Percentiles rank a stretch among this genome's conserved stretches.
Conservation (phyloP, 192 early-diverging fungal genomes). For the Radiomyces spectabilis region DNA sequence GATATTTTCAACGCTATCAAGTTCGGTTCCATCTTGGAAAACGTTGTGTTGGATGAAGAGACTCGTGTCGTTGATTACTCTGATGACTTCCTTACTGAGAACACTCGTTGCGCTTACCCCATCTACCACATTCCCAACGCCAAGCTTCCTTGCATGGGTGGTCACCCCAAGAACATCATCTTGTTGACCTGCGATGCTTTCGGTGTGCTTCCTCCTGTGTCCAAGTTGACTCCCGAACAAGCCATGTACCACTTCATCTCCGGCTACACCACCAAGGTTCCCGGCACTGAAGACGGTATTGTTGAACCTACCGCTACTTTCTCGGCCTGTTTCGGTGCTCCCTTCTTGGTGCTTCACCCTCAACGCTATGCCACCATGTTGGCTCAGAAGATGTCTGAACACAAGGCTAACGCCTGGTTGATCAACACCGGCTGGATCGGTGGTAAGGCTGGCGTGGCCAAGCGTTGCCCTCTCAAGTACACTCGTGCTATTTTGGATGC, state of each 20-base stretch:
- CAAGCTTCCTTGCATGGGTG: conserved; percentile 85
- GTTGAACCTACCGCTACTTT: conserved; percentile 90
- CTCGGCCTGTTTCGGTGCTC: conserved; percentile 89
- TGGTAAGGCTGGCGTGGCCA: conserved; percentile 82
- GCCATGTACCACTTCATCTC: conserved; percentile 98
- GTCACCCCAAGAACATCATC: conserved; percentile 93
- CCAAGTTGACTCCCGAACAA: conserved; percentile 80
- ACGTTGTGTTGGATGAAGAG: conserved; percentile 76
- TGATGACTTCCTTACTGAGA: conserved; percentile 80
- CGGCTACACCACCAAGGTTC: conserved; percentile 97
- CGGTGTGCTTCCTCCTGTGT: conserved; percentile 90
- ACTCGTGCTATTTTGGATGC: conserved; percentile 96
- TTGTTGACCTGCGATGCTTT: conserved; percentile 96
- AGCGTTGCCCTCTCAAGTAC: conserved; percentile 94
- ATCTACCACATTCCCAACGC: conserved; percentile 94
- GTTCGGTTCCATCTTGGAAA: conserved; percentile 91
- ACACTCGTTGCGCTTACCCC: conserved; percentile 95
- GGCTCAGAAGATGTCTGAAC: conserved; percentile 84
- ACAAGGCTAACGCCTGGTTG: conserved; percentile 85
- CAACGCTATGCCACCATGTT: conserved; percentile 95
- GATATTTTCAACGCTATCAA: conserved; percentile 97
- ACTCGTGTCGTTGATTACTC: conserved; percentile 76
- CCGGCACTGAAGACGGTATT: conserved; percentile 95
- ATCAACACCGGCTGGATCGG: conserved; percentile 98
- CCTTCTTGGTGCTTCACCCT: conserved; percentile 97